A percentile compares a stretch with the other conserved stretches of the same genome.
Conservation (phyloP, 2,329 filamentous ascomycete genomes). For the Fusarium penzigii region DNA sequence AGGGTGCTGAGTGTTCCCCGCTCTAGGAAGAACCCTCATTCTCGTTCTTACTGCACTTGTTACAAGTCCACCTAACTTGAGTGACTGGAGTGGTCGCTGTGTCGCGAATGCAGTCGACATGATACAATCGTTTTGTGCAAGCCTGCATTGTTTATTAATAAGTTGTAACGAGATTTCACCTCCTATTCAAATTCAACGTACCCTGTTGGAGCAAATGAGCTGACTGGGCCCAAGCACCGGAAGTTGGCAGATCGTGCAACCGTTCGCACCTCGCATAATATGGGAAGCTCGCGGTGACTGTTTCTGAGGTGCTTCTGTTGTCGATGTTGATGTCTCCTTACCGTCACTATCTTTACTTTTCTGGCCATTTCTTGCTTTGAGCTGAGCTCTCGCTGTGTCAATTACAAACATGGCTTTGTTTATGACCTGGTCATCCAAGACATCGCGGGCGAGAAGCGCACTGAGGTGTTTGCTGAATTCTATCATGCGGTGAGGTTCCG, state of each 20-base stretch:
- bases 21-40: conserved; percentile 28
- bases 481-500: conserved; percentile 46
- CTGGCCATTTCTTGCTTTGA: conserved; percentile 10
- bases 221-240: conserved; percentile 49
- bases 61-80: conserved; percentile 45
- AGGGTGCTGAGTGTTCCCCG: conserved; percentile 18
- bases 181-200: conserved; percentile 30
- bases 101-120: conserved; percentile 46
- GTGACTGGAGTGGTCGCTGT: conserved; percentile 39
- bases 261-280: conserved; percentile 44
- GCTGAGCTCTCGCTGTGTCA: conserved; percentile 41
- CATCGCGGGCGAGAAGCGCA: conserved; percentile 51
- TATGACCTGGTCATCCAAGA: conserved; percentile 47
- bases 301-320: conserved; percentile 19
- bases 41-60: conserved; percentile 36
- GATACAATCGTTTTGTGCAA: conserved; percentile 49
- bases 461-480: conserved; percentile 58
- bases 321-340: not conserved
- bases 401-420: conserved; percentile 44
- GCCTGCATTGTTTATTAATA: conserved; percentile 34
- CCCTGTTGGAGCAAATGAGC: conserved; percentile 53
- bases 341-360: conserved; percentile 12
- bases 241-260: conserved; percentile 50
- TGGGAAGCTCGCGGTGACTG: conserved; percentile 36
- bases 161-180: not conserved